Evolutionary conservation across 2,329 filamentous ascomycete species (phyloP), one percentile per base, ranked within the genome.

Genomic region (Camptophora hylomeconis): DNA sequence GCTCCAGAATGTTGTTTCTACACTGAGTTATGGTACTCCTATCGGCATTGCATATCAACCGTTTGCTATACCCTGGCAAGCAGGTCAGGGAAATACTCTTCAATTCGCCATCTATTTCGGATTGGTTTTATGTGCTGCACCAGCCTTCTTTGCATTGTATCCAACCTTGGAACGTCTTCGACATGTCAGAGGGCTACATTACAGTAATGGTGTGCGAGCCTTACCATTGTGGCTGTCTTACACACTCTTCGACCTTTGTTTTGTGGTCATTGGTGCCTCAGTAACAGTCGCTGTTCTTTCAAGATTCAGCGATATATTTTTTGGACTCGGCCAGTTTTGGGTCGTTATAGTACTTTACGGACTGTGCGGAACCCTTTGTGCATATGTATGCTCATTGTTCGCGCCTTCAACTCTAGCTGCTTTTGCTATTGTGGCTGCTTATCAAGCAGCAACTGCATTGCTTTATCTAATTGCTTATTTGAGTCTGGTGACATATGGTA

Each of bases 101-200:
- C 81, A 92, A 48, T 63, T 92, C 11, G 71, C 87, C 21, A 63
- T 81, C 6, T 93, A 93, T 53, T 79, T 89, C 49, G 74, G 78
- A 9, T 64, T 94, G 6, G 80, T 77, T 1, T 73, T 92, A 54
- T 66, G 71, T 5, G 74, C 75, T 1, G 89, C 79, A 44, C 83
- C 86, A 1, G 82, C 78, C 9, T 86, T 94, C 60, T 92, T 93
- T 45, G 72, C 80, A 0, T 60, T 94, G 4, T 94, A 94, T 47
- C 81, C 83, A 0, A 92, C 82, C n/a, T 62, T 80, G 16, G 86
- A 94, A 52, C 69, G 83, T 14, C 61, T 83, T 7, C 63, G 74
- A 28, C 79, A 83, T 39, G 81, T 94, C 14, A 72, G 86, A 28
- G 79, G 80, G 10, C 61, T 94, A 17, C 78, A 94, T 52, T 94